Evolutionary conservation across 495 filamentous ascomycete genomes (phyloP), one percentile per base, ranked within the genome.

Genomic region (Bryoglossum gracile): DNA sequence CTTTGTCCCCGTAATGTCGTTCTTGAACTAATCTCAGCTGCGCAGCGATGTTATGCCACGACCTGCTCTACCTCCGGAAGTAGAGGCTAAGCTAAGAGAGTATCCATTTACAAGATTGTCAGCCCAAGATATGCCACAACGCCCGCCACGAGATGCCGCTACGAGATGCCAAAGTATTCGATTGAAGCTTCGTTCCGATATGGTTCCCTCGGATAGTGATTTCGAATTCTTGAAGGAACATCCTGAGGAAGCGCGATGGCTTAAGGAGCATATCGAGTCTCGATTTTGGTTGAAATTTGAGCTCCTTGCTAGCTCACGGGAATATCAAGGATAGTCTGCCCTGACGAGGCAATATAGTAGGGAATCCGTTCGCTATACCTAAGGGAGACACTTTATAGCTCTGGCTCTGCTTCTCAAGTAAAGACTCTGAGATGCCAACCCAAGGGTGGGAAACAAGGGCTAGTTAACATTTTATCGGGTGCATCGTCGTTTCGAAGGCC

Each of bases 241-340:
- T 46, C 43, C 43, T 4, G 43, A 46, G 21, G 25, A 35, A 6
- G 25, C 10, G 43, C 10, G 17, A 17, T 46, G 43, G 43, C 43
- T 46, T 25, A 35, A 46, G 18, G 25, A 16, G 17, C 8, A 46
- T 46, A n/a, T 46, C 21, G 17, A 19, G 43, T 10, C 25, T 32
- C 4, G 43, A 46, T 46, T 46, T 14, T 46, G 22, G 43, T 14
- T 10, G 18, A 46, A 34, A 35, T 46, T 46, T n/a, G n/a, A n/a
- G n/a, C n/a, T n/a, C n/a, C n/a, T n/a, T n/a, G n/a, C n/a, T n/a
- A n/a, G n/a, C n/a, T n/a, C n/a, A n/a, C n/a, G n/a, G n/a, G n/a
- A n/a, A n/a, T n/a, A n/a, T n/a, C n/a, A n/a, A n/a, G n/a, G n/a
- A n/a, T n/a, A n/a, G n/a, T n/a, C n/a, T n/a, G n/a, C n/a, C n/a